Conservation (phyloP, 805 yeast genomes). For the Priceomyces medius region DNA sequence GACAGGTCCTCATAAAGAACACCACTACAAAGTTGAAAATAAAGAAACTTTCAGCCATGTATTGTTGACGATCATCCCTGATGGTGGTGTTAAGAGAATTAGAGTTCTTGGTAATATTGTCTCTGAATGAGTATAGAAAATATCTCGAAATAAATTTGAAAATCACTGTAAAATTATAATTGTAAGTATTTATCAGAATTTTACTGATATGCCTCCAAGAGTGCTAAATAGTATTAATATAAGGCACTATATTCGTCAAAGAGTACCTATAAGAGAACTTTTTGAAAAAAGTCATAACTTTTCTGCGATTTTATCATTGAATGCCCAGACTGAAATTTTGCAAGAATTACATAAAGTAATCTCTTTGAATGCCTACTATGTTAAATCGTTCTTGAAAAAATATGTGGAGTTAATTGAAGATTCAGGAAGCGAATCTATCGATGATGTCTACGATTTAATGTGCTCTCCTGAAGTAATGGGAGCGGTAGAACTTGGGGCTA, state of each 20-base stretch:
- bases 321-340: slow-evolving; percentile 21
- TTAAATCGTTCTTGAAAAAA: slow-evolving; percentile 43
- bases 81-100: slow-evolving; percentile 93
- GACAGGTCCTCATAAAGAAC: slow-evolving; percentile 85
- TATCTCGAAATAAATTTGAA: background rate
- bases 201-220: slow-evolving; percentile 1
- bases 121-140: slow-evolving; percentile 1
- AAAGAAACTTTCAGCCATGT: slow-evolving; percentile 60
- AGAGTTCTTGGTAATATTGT: slow-evolving; percentile 68
- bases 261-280: slow-evolving; percentile 19
- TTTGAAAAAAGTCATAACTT: slow-evolving; percentile 7
- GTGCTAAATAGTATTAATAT: background rate
- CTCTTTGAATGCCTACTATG: slow-evolving; percentile 50
- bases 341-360: slow-evolving; percentile 19
- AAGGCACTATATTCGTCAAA: slow-evolving; percentile 8
- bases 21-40: slow-evolving; percentile 43
- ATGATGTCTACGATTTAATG: slow-evolving; percentile 44
- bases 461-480: slow-evolving; percentile 32
- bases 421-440: slow-evolving; percentile 28
- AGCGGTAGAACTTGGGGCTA: slow-evolving; percentile 32
- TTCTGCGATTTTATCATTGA: slow-evolving; percentile 8
- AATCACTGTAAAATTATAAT: background rate
- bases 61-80: slow-evolving; percentile 83
- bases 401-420: slow-evolving; percentile 37
- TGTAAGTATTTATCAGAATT: background rate